These are phyloP conservation scores for Pyrrhoderma lamaoense DNA, from an alignment of 1,284 basidiomycete genomes.

Conservation along the genomic window DNA sequence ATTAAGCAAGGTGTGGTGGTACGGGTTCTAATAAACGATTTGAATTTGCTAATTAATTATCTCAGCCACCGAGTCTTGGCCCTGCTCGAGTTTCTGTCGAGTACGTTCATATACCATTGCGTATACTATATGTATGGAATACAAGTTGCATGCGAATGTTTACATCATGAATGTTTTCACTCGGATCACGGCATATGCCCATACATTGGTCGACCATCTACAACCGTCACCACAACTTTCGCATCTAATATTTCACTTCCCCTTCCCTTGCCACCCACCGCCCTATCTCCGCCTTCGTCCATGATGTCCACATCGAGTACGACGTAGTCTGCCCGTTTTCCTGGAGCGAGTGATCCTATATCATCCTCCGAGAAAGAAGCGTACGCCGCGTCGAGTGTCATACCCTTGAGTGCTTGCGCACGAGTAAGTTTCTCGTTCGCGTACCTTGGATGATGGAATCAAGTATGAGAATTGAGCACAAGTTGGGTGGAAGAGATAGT, in stretches of 20 bases:
- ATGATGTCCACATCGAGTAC: conserved; percentile 77
- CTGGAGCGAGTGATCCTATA: conserved; percentile 60
- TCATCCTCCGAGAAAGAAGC: conserved; percentile 73
- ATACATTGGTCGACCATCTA: conserved; percentile 69
- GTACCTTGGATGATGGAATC: conserved; percentile 44
- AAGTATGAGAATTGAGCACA: neutral
- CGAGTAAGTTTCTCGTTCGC: conserved; percentile 65
- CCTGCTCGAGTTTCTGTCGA: too few relatives aligned
- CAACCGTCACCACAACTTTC: conserved; percentile 52
- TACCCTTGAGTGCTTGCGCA: conserved; percentile 70
- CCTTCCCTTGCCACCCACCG: too few relatives aligned
- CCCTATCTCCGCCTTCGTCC: conserved; percentile 48
- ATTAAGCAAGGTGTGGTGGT: too few relatives aligned
- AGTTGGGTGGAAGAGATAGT: neutral
- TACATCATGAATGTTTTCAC: too few relatives aligned
- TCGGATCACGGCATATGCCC: conserved; percentile 31
- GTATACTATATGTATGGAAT: too few relatives aligned
- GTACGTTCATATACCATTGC: too few relatives aligned
- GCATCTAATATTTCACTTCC: conserved; percentile 50
- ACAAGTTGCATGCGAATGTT: too few relatives aligned
- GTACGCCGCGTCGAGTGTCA: conserved; percentile 84
- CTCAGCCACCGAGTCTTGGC: too few relatives aligned
- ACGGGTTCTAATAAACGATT: too few relatives aligned
- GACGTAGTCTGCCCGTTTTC: conserved; percentile 84
- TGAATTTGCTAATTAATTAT: too few relatives aligned